Conservation (phyloP, 2,329 filamentous ascomycete species). For the Tolypocladium tropicale region DNA sequence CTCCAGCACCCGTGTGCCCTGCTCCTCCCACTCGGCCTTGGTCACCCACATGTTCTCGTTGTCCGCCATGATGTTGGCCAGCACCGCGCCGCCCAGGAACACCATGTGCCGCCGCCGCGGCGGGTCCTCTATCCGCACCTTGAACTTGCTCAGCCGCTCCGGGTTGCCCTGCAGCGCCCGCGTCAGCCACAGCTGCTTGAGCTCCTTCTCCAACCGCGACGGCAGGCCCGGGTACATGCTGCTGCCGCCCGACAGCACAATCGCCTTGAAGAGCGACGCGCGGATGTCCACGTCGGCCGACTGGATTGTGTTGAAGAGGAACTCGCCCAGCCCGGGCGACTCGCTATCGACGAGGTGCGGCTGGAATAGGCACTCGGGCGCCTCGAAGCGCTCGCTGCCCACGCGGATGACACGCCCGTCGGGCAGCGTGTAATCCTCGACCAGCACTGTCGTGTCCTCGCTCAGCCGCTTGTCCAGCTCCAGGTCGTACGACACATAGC, state of each 20-base stretch:
- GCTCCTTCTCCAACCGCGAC: constrained; percentile 90
- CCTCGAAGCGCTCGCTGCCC: constrained; percentile 94
- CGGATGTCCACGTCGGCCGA: constrained; percentile 90
- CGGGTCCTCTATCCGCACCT: constrained; percentile 97
- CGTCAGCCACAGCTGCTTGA: constrained; percentile 97
- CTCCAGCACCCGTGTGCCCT: constrained; percentile 73
- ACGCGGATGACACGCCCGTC: constrained; percentile 94
- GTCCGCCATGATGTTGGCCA: constrained; percentile 98
- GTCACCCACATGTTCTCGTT: constrained; percentile 99
- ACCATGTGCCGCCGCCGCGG: constrained; percentile 97
- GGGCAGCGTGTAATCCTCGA: constrained; percentile 94
- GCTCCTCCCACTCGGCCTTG: constrained; percentile 94
- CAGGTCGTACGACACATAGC: constrained; percentile 97
- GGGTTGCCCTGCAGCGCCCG: constrained; percentile 84
- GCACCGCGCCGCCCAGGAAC: constrained; percentile 91
- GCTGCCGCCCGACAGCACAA: constrained; percentile 90
- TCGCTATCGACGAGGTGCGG: constrained; percentile 96
- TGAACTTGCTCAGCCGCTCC: constrained; percentile 95
- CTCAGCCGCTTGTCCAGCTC: constrained; percentile 92
- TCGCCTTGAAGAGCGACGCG: constrained; percentile 89
- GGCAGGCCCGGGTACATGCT: constrained; percentile 98
- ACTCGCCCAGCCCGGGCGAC: constrained; percentile 91
- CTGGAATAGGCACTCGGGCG: constrained; percentile 96
- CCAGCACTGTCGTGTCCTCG: constrained; percentile 93
- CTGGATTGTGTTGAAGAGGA: constrained; percentile 98